These are phyloP conservation scores for Kwoniella pini DNA, from an alignment of 768 basidiomycete genomes.

Conservation along the genomic window DNA sequence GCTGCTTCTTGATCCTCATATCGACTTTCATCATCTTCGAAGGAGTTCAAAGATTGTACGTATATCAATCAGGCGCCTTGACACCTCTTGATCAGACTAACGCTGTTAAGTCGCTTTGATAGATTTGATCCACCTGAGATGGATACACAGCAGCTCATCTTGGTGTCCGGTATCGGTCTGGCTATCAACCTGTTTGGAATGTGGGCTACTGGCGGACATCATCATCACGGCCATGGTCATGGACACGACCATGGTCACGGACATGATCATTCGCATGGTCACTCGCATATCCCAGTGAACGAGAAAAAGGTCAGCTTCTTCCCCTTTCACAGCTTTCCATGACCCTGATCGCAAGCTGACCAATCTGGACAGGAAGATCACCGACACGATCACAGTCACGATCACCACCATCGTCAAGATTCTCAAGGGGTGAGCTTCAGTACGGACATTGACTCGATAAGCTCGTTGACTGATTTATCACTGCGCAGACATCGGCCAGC, in stretches of 20 bases:
- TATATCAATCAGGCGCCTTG: neutral
- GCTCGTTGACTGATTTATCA: too few relatives aligned
- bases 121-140: constrained; percentile 95
- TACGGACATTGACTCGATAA: neutral
- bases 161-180: constrained; percentile 84
- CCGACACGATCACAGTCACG: constrained; percentile 16
- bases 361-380: constrained; percentile 15
- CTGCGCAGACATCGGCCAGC: neutral
- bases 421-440: constrained; percentile 14
- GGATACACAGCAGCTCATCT: constrained; percentile 83
- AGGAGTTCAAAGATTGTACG: constrained; percentile 88
- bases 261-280: constrained; percentile 45
- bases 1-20: constrained; percentile 59
- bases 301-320: constrained; percentile 35
- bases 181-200: constrained; percentile 96
- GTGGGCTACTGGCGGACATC: constrained; percentile 89
- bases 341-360: neutral
- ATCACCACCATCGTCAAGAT: constrained; percentile 14
- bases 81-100: neutral
- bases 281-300: constrained; percentile 35
- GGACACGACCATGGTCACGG: constrained; percentile 37
- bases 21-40: constrained; percentile 98
- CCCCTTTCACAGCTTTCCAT: neutral
- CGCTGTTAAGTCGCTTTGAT: neutral
- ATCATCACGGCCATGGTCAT: constrained; percentile 47